These are phyloP conservation scores for Phalaenopsis equestris DNA, from an alignment of 106 monocot species.

Conservation along the genomic window DNA sequence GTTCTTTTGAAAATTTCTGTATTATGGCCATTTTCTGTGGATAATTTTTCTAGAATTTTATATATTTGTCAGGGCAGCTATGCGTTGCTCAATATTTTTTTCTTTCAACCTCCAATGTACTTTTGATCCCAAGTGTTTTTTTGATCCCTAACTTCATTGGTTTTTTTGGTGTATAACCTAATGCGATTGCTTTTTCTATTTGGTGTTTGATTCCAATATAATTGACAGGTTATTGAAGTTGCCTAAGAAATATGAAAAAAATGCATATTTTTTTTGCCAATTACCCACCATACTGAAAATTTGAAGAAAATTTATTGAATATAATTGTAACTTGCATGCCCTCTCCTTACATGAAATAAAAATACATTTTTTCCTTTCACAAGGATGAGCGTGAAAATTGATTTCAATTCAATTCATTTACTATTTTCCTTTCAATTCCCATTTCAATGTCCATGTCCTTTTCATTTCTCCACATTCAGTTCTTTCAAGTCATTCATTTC, in stretches of 20 bases:
- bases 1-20: neutral
- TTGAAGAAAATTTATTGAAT: neutral
- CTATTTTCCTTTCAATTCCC: too few relatives aligned
- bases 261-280: neutral
- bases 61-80: neutral
- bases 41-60: neutral
- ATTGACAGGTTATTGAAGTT: neutral
- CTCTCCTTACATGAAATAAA: neutral
- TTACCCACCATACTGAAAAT: neutral
- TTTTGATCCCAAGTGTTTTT: neutral
- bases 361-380: neutral
- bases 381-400: neutral
- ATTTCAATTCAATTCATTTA: neutral
- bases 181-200: neutral
- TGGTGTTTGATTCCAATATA: neutral
- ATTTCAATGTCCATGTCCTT: too few relatives aligned
- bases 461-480: too few relatives aligned
- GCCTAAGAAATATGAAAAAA: neutral
- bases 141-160: neutral
- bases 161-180: too few relatives aligned
- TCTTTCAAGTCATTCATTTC: too few relatives aligned
- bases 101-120: neutral
- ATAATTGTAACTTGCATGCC: neutral
- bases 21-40: neutral
- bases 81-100: neutral